Evolutionary conservation across 495 filamentous ascomycete genomes (phyloP), one percentile per base, ranked within the genome.

Genomic region (Neurospora tetraspora): DNA sequence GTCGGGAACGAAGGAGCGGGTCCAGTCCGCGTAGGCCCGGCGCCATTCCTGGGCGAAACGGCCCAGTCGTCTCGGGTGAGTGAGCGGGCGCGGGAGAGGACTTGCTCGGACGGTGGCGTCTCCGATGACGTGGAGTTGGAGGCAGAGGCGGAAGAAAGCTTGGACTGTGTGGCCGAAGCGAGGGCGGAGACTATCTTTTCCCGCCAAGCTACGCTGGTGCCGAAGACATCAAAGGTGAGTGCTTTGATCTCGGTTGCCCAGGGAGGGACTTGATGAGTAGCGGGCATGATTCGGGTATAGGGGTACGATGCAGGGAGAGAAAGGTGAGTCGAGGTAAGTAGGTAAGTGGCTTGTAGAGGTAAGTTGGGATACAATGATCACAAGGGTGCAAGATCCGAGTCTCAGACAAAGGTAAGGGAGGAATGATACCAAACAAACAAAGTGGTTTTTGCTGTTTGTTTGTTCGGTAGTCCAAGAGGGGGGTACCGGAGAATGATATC

Each of bases 171-270:
- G 70, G 85, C 81, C 40, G 80, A 77, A 27, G 88, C 81, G 20
- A 94, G 82, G 38, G 86, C 85, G 16, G 82, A 77, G 31, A 82
- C 86, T 31, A 95, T 85, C 39, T 87, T 86, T 39, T 80, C 82
- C 70, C 91, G 87, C 90, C 91, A 93, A 82, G 92, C 84, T 36
- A 94, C 92, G 70, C 90, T 86, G 5, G 92, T 94, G 74, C 93
- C 93, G 82, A 95, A 95, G 76, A 91, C 84, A 77, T 87, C 86
- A 73, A 88, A 88, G 34, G 83, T 84, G n/a, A 88, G 76, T 18
- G 82, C 86, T 73, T 86, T 85, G 72, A 85, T 69, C 20, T 71
- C 69, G 27, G 39, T 20, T 23, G 69, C 18, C 37, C 68, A 45
- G 31, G 70, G 70, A 40, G 47, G 47, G 36, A n/a, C 27, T 14